Evolutionary conservation across 805 yeast genomes (phyloP), one percentile per base, ranked within the genome.

Genomic region (Wickerhamiella spandovensis): DNA sequence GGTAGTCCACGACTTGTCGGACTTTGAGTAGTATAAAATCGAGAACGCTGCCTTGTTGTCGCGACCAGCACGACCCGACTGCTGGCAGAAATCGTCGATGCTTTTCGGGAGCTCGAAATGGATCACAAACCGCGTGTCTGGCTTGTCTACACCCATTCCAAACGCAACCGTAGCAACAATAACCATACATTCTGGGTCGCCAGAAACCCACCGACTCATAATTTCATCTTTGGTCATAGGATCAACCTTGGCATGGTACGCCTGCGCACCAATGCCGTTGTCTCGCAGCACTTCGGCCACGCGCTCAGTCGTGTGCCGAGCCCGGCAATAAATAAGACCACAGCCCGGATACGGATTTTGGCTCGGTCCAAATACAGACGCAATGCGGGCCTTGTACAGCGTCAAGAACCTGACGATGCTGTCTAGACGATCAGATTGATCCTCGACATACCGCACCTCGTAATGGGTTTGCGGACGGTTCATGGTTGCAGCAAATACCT

Each of bases 121-220:
- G 38, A 87, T 78, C 4, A 92, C 97, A 69, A 77, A 89, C 48
- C 98, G 70, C 8, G 90, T 97, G 66, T 92, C 94, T 0, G 97
- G 84, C 63, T 92, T 92, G 67, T 92, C 98, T 48, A 92, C 89
- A 46, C 98, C 98, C 96, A 92, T 88, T 22, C 98, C 98, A 72
- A 92, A 92, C 0, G 98, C 98, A 59, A 92, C 82, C 0, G 98
- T 92, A 0, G 98, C 98, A 67, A 97, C 89, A 10, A 92, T 86
- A 1, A 89, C 81, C 61, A 82, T 83, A 22, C 79, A 67, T 5
- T 38, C 23, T 6, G 51, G 55, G 23, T 68, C 65, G 49, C 84
- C 82, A 1, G 66, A 61, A 62, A 90, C 96, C 98, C 98, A 92
- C 24, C 69, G 70, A 17, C 68, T 67, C 66, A 92, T 96, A 8